Evolutionary conservation across 345 rosid species (phyloP), one percentile per base, ranked within the genome.

Genomic region (Syzygium aqueum): DNA sequence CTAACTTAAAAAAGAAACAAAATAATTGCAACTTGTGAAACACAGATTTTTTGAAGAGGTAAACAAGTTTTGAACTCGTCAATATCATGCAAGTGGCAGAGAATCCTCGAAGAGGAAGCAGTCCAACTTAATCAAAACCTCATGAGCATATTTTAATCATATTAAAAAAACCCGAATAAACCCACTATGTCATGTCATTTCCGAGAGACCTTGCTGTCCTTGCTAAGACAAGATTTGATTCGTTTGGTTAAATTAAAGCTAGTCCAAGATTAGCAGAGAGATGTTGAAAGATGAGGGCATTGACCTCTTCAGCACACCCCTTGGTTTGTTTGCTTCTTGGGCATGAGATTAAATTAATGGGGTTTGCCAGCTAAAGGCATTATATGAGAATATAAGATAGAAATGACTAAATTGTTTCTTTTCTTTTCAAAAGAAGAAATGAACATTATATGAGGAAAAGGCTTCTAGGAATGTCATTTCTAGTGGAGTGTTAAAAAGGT

Each of bases 401-500:
- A 52, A 49, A 51, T 86, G 37, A 65, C 11, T 33, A 51, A 40
- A 28, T 14, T 53, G 40, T 51, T 51, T 40, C 17, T 30, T 12
- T 61, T 56, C 51, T n/a, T 63, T n/a, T 61, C 33, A n/a, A 53
- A 84, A 33, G 12, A 46, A 13, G 15, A 84, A 51, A 52, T 16
- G 52, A 30, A 77, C 19, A 53, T 25, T 50, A 27, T 28, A 33
- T n/a, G 78, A 77, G 21, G 80, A n/a, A 49, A 37, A 46, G 59
- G 67, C 28, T 84, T 37, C 65, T 63, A 30, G 84, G 89, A 87
- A 87, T 67, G 89, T 87, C 89, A n/a, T 87, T 87, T 84, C 84
- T 25, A 65, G 67, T 51, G 86, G 57, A 33, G 89, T 30, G 83
- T 84, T 2, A 15, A 16, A 33, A 84, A 87, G 86, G 89, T 63